Evolutionary conservation across 2,329 filamentous ascomycete species (phyloP), one percentile per base, ranked within the genome.

Genomic region (Calonectria montana): DNA sequence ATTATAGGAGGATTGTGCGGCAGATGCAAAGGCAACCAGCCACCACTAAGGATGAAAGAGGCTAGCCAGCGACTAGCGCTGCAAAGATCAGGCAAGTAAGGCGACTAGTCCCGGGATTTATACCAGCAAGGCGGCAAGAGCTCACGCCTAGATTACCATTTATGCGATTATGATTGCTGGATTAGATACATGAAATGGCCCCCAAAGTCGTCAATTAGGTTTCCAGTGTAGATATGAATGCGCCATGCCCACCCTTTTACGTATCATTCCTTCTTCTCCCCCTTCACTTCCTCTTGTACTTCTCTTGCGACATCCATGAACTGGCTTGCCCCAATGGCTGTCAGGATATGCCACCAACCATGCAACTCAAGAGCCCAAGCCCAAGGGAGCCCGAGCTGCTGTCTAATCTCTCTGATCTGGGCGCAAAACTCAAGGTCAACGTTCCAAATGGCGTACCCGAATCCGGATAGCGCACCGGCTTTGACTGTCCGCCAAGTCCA

Each of bases 341-440:
- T 92, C 29, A 91, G 81, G 18, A 92, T 81, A 75, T 92, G 90
- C 90, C 90, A 92, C 90, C 90, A 92, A 1, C 89, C 90, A 76
- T 92, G 90, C 16, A 91, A 77, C 80, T 92, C 90, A 5, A 92
- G 78, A 0, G 89, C 39, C 79, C 88, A 90, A 2, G 86, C 87
- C 85, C 84, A 89, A 0, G 90, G 90, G 50, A 90, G 78, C 0
- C 90, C 90, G 2, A 91, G 74, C 0, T 65, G 74, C 9, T 81
- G 80, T 61, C 89, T 86, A 13, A 87, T 73, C 0, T 74, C 70
- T 2, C 88, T 86, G 27, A 92, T 81, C 70, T 85, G 78, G 0
- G 80, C 78, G 75, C 90, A 92, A 15, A 84, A 82, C 75, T 89
- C 85, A 12, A 88, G 84, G 55, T 91, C 90, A 18, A 91, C 84